Percentiles rank a stretch among this genome's conserved stretches.
Evolutionary conservation across 805 yeast genomes (phyloP).

Genomic region (Teunomyces panamensis): DNA sequence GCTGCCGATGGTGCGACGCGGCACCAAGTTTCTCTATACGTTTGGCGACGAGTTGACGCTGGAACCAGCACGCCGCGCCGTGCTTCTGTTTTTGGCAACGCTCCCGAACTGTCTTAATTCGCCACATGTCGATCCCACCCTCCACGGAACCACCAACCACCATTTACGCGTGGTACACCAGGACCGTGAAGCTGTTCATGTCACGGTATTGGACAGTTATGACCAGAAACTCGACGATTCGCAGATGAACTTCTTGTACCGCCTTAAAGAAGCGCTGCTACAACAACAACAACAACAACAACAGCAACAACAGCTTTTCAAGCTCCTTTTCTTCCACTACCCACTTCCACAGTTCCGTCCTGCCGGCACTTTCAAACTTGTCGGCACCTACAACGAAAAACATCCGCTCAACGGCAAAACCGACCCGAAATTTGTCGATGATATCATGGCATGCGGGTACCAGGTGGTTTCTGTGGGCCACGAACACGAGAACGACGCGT

Average conservation of each 20-base stretch:
- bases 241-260: constrained; percentile 34
- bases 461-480: constrained; percentile 40
- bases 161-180: constrained; percentile 24
- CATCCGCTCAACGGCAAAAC: constrained; percentile 30
- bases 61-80: constrained; percentile 8
- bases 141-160: constrained; percentile 39
- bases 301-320: constrained; percentile 14
- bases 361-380: constrained; percentile 32
- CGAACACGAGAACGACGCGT: constrained; percentile 44
- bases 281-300: not conserved
- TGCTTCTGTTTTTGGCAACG: constrained; percentile 25
- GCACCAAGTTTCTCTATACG: constrained; percentile 32
- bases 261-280: constrained; percentile 12
- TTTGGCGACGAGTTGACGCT: constrained; percentile 30
- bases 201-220: constrained; percentile 36
- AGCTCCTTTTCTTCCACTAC: constrained; percentile 37
- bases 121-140: constrained; percentile 11
- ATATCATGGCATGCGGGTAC: constrained; percentile 33
- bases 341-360: constrained; percentile 45
- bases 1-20: constrained; percentile 29
- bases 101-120: constrained; percentile 38
- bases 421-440: constrained; percentile 28
- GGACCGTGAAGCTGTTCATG: constrained; percentile 18
- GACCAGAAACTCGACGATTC: constrained; percentile 25
- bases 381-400: constrained; percentile 39